Evolutionary conservation across 306 rosid species (phyloP).

Genomic region (Cicer judaicum): DNA sequence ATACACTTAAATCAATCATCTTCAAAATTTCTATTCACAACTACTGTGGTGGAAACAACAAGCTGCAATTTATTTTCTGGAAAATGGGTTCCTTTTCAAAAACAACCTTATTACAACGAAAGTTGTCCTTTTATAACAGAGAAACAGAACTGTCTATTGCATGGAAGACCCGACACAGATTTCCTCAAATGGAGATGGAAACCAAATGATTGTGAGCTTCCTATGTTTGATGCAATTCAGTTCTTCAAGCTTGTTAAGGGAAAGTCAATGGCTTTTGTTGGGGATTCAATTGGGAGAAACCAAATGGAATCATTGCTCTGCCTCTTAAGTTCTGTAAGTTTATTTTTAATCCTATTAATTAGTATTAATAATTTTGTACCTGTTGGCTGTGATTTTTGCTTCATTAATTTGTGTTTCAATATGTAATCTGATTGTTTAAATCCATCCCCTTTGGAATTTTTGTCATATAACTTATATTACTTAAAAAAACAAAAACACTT

Average conservation of each 20-base stretch:
- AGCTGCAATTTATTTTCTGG: conserved; percentile 70
- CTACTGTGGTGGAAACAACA: conserved; percentile 5
- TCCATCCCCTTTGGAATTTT: not conserved
- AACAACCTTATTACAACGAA: conserved; percentile 62
- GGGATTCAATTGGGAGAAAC: conserved; percentile 84
- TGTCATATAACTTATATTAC: not conserved
- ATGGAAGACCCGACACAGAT: conserved; percentile 73
- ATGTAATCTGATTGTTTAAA: not conserved
- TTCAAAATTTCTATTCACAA: conserved; percentile 18
- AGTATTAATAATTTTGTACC: not conserved
- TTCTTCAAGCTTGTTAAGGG: conserved; percentile 70
- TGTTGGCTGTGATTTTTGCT: not conserved
- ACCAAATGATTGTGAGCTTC: conserved; percentile 79
- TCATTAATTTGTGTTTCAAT: not conserved
- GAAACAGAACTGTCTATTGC: conserved; percentile 71
- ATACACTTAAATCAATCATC: conserved; percentile 40
- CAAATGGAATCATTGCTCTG: conserved; percentile 85
- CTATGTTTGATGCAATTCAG: conserved; percentile 64
- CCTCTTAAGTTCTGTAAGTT: conserved; percentile 54
- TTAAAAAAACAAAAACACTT: too few species aligned
- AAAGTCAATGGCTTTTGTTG: conserved; percentile 86
- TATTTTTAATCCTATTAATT: not conserved
- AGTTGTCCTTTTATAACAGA: conserved; percentile 64
- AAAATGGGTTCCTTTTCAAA: conserved; percentile 62
- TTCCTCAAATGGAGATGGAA: conserved; percentile 83